phyloP scores from a whole-genome alignment of 768 basidiomycete genomes.

The Xerocomellus chrysenteron region DNA sequence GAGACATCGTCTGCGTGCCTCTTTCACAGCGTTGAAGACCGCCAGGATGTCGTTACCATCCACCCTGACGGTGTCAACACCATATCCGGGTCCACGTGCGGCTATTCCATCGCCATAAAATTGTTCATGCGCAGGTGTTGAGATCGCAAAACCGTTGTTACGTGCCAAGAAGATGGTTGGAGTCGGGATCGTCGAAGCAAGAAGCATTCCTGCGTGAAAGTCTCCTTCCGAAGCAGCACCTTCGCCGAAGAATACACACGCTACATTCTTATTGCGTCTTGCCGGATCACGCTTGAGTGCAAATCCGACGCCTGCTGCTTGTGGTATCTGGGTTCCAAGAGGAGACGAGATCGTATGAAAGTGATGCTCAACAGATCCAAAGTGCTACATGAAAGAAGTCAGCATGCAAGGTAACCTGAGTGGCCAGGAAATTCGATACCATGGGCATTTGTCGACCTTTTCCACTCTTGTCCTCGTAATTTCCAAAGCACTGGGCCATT shows the following conservation, averaged over 20 bases:
- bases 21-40: conserved; percentile 69
- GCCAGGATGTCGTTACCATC: conserved; percentile 93
- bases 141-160: conserved; percentile 94
- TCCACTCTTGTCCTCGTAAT: conserved; percentile 71
- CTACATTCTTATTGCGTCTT: conserved; percentile 69
- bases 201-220: conserved; percentile 87
- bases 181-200: conserved; percentile 73
- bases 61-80: conserved; percentile 87
- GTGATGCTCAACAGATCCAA: conserved; percentile 79
- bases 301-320: conserved; percentile 91
- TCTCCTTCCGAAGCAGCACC: conserved; percentile 94
- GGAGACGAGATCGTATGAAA: conserved; percentile 95
- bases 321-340: conserved; percentile 91
- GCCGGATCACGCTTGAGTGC: conserved; percentile 77
- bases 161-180: conserved; percentile 74
- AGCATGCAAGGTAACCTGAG: not conserved
- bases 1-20: conserved; percentile 68
- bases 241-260: conserved; percentile 91
- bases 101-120: conserved; percentile 93
- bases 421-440: conserved; percentile 40
- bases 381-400: conserved; percentile 56
- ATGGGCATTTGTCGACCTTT: conserved; percentile 96
- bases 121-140: conserved; percentile 86
- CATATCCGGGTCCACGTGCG: conserved; percentile 85
- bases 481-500: conserved; percentile 93